phyloP scores from a whole-genome alignment of 1,284 basidiomycete genomes.

The Fomes fomentarius region DNA sequence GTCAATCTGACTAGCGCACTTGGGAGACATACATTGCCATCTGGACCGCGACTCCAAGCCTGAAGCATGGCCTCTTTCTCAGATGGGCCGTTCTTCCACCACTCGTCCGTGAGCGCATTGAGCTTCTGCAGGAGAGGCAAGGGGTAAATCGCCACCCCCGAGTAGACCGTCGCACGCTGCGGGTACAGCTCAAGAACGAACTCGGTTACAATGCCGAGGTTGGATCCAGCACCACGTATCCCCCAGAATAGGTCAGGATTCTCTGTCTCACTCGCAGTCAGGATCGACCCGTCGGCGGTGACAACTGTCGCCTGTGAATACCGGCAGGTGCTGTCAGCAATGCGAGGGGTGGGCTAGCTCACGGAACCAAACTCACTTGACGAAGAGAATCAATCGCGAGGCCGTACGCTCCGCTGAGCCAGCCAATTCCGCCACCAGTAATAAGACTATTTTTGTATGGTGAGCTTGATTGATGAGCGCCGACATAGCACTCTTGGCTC shows the following conservation, averaged over 20 bases:
- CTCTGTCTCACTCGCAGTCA: conserved; percentile 43
- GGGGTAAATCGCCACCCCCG: conserved; percentile 39
- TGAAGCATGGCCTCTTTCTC: conserved; percentile 24
- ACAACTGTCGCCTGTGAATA: conserved; percentile 57
- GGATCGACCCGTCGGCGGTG: conserved; percentile 48
- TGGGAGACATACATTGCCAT: conserved; percentile 4
- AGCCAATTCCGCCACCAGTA: conserved; percentile 65
- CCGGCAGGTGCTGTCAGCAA: too few relatives aligned
- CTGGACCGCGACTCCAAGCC: conserved; percentile 21
- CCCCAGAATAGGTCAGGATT: conserved; percentile 46
- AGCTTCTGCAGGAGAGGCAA: conserved; percentile 20
- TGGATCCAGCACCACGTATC: conserved; percentile 46
- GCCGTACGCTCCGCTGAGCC: conserved; percentile 53
- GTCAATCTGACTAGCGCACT: background rate
- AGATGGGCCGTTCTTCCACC: conserved; percentile 15
- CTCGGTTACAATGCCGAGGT: conserved; percentile 47
- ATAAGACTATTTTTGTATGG: conserved; percentile 39
- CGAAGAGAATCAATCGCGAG: conserved; percentile 59
- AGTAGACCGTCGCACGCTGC: conserved; percentile 37
- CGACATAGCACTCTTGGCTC: background rate
- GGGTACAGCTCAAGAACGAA: conserved; percentile 41
- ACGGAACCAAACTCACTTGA: conserved; percentile 35
- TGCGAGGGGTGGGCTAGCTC: background rate
- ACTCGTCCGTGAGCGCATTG: conserved; percentile 8
- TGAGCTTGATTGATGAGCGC: too few relatives aligned